Conservation (phyloP, 805 yeast genomes). For the Teunomyces funiuensis region DNA sequence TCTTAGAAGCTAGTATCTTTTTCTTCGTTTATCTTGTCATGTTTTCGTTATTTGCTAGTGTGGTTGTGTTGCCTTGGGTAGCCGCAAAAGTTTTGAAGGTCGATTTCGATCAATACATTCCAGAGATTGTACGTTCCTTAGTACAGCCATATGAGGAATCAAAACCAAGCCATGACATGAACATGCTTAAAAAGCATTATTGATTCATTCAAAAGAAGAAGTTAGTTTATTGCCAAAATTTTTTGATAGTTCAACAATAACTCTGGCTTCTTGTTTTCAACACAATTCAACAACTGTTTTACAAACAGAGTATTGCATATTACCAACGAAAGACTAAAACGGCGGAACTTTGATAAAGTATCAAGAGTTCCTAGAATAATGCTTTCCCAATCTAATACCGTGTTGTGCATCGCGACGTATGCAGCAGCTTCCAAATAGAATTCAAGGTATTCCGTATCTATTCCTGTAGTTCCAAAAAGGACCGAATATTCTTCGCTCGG, state of each 20-base stretch:
- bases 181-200: slow-evolving; percentile 9
- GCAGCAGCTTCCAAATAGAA: slow-evolving; percentile 46
- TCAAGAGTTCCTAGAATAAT: slow-evolving; percentile 21
- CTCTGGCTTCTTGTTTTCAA: background rate
- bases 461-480: slow-evolving; percentile 43
- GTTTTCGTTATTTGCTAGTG: slow-evolving; percentile 23
- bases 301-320: slow-evolving; percentile 24
- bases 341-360: slow-evolving; percentile 30
- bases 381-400: slow-evolving; percentile 13
- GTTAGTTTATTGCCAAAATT: background rate
- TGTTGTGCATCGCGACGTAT: slow-evolving; percentile 12
- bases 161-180: slow-evolving; percentile 29
- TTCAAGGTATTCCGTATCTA: slow-evolving; percentile 50
- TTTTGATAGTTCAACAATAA: slow-evolving; percentile 3
- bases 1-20: slow-evolving; percentile 31
- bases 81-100: slow-evolving; percentile 31
- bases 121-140: slow-evolving; percentile 30
- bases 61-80: slow-evolving; percentile 43
- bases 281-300: background rate
- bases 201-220: background rate
- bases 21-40: slow-evolving; percentile 35
- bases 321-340: slow-evolving; percentile 36
- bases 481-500: slow-evolving; percentile 20
- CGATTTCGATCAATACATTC: slow-evolving; percentile 42
- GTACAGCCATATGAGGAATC: slow-evolving; percentile 45